Evolutionary conservation across 345 rosid genomes (phyloP).

Genomic region (Hevea brasiliensis): DNA sequence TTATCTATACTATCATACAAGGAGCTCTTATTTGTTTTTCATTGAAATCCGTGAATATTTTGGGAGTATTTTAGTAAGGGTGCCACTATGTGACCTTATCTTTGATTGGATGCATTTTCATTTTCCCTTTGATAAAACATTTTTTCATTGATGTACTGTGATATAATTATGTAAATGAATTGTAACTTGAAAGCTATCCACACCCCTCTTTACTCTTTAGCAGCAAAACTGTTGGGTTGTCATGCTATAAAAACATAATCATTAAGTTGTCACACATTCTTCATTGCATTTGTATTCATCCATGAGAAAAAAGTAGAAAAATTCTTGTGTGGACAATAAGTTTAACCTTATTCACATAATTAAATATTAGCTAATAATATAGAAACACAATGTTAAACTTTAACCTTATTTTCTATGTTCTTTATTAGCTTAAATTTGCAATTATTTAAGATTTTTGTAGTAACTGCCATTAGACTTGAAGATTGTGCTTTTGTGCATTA

Average conservation of each 20-base stretch:
- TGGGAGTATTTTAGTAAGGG: neutral
- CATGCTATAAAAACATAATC: neutral
- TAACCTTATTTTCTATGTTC: constrained; percentile 6
- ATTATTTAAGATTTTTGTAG: constrained; percentile 12
- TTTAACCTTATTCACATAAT: neutral
- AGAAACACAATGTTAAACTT: too few relatives aligned
- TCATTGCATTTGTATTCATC: neutral
- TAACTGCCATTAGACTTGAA: neutral
- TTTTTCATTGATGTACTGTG: neutral
- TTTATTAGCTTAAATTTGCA: constrained; percentile 4
- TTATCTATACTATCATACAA: neutral
- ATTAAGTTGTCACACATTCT: neutral
- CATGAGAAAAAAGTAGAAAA: neutral
- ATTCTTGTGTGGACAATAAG: neutral
- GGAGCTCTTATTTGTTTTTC: neutral
- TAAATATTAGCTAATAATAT: neutral
- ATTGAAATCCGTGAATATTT: neutral
- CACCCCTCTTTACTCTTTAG: neutral
- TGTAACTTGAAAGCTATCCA: neutral
- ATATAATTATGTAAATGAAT: neutral
- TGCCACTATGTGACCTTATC: neutral
- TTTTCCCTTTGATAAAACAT: neutral
- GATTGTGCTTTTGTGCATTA: constrained; percentile 4
- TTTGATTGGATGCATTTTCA: neutral
- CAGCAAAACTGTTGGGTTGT: neutral